Conservation (phyloP, 2,329 filamentous ascomycete genomes). For the Aquanectria penicillioides region DNA sequence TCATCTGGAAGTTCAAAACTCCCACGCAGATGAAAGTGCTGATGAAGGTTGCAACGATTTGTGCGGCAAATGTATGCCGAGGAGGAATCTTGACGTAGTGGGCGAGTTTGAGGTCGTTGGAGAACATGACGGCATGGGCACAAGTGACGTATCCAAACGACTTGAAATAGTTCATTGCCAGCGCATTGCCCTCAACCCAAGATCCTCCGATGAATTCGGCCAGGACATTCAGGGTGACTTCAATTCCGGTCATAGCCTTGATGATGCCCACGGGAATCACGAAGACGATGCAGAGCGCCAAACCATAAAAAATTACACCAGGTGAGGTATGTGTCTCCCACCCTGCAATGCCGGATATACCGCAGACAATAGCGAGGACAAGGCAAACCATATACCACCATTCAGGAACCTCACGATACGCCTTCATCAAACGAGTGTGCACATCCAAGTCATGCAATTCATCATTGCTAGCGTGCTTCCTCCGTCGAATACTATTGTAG, state of each 20-base stretch:
- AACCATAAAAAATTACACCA: constrained; percentile 61
- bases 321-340: constrained; percentile 63
- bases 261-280: constrained; percentile 63
- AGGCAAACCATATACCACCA: constrained; percentile 63
- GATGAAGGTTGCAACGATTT: constrained; percentile 66
- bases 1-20: constrained; percentile 61
- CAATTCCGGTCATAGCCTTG: constrained; percentile 63
- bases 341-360: constrained; percentile 57
- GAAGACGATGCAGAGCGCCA: constrained; percentile 60
- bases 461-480: constrained; percentile 49
- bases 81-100: constrained; percentile 71
- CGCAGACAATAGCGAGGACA: constrained; percentile 55
- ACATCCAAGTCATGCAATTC: constrained; percentile 54
- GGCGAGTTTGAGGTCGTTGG: constrained; percentile 59
- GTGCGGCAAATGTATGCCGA: constrained; percentile 66
- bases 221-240: constrained; percentile 63
- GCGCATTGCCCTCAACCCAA: constrained; percentile 59
- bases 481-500: constrained; percentile 56
- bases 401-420: constrained; percentile 60
- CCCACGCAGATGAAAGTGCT: constrained; percentile 62
- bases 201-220: constrained; percentile 65
- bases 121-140: constrained; percentile 62
- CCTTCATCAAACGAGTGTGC: constrained; percentile 59
- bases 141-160: constrained; percentile 61
- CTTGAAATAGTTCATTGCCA: constrained; percentile 67